phyloP scores from a whole-genome alignment of 2,329 filamentous ascomycete genomes.

The Aureobasidium sp. region DNA sequence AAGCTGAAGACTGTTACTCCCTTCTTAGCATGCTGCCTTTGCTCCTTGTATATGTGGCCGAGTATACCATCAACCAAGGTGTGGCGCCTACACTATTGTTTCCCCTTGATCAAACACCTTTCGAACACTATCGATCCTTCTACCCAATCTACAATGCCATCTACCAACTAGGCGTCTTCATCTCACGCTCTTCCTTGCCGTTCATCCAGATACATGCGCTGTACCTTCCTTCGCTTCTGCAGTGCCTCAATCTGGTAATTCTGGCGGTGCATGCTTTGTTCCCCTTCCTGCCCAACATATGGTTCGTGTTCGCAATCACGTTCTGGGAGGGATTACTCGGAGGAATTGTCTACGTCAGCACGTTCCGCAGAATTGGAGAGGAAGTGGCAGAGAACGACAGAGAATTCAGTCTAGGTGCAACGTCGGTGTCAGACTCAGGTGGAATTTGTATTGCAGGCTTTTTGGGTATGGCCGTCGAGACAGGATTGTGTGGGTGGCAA shows the following conservation, averaged over 20 bases:
- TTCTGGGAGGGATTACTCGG: constrained; percentile 95
- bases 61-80: constrained; percentile 97
- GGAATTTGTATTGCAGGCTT: constrained; percentile 87
- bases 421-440: constrained; percentile 82
- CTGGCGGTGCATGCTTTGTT: constrained; percentile 70
- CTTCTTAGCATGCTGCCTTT: constrained; percentile 69
- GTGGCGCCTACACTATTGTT: constrained; percentile 86
- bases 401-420: constrained; percentile 85
- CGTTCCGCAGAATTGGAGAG: constrained; percentile 89
- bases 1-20: neutral
- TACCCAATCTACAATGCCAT: constrained; percentile 93
- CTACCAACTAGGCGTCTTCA: constrained; percentile 91
- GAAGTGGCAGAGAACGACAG: constrained; percentile 66
- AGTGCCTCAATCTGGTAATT: constrained; percentile 66
- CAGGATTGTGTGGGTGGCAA: constrained; percentile 75
- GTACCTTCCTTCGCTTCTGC: constrained; percentile 74
- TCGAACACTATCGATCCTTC: constrained; percentile 73
- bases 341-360: constrained; percentile 89
- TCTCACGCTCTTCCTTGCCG: constrained; percentile 83
- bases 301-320: constrained; percentile 72
- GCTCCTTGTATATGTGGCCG: constrained; percentile 84
- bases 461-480: constrained; percentile 73
- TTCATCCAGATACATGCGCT: constrained; percentile 74
- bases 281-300: constrained; percentile 76
- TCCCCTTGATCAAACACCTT: constrained; percentile 66